Base-by-base conservation (phyloP, 2,329 filamentous ascomycete genomes). In the Aspergillus caelatus region DNA sequence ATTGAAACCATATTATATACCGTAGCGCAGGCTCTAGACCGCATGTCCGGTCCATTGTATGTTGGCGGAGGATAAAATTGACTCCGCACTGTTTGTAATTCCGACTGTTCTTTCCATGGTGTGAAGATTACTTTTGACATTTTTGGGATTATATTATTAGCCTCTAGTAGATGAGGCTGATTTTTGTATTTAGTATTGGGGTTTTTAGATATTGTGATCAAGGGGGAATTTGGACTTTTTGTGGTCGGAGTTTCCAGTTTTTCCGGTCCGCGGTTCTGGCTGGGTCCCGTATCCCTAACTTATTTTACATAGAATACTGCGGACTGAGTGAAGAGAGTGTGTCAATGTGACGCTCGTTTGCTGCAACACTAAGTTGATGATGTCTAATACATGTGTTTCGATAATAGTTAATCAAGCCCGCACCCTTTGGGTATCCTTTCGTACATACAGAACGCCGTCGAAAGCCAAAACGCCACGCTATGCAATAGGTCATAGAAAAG, bases 61-160 rank as follows among this genome's bases (percentile, higher is more conserved):
- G 65, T 62, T 4, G 72, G 63, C 16, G 73, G 60, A 26, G 77
- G 78, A 65, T 80, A 81, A 65, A 81, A 80, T 62, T 79, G 72
- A 60, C 63, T 66, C 58, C 79, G 76, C 57, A 80, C 75, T 12
- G 71, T 67, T 34, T 79, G 66, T 55, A 81, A 70, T 60, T 80
- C 72, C 3, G 74, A 72, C 41, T 73, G 69, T 16, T 74, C 70
- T 64, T 79, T 80, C 79, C 79, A 81, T 34, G 79, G 76, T 7
- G 79, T 80, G 61, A 81, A 79, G 32, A 75, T 69, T 41, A 80
- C 69, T 62, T 76, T 79, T 14, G 79, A 73, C 79, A 81, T 80
- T 64, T 53, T 65, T 52, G 16, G 32, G 52, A 4, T 26, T 19
- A 36, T n/a, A 10, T 41, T 19, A 41, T 23, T 7, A 50, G 8